phyloP scores from a whole-genome alignment of 2,329 filamentous ascomycete genomes.

The Blastomyces gilchristii region DNA sequence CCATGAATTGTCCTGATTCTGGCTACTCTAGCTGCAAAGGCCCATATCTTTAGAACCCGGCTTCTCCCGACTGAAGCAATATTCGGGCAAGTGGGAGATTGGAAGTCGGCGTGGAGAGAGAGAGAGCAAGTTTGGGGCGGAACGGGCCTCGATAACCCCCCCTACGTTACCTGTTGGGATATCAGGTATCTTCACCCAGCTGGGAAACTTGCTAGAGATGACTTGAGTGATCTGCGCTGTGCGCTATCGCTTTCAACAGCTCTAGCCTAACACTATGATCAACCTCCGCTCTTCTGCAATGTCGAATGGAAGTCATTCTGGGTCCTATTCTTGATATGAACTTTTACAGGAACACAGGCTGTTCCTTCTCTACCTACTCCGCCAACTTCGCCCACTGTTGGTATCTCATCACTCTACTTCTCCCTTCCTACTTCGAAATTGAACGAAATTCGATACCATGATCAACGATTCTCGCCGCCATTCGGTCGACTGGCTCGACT shows the following conservation, averaged over 20 bases:
- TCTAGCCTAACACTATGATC: neutral
- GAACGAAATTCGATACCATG: neutral
- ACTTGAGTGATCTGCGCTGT: constrained; percentile 1
- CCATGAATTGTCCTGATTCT: constrained; percentile 22
- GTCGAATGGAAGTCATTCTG: neutral
- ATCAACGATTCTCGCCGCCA: neutral
- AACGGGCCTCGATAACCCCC: neutral
- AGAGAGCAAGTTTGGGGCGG: neutral
- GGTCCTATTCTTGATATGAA: neutral
- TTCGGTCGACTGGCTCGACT: constrained; percentile 2
- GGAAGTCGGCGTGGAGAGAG: neutral
- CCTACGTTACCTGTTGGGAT: neutral
- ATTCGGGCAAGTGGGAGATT: neutral
- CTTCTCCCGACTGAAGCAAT: neutral
- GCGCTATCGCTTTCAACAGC: neutral
- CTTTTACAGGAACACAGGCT: neutral
- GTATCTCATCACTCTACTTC: neutral
- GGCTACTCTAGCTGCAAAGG: constrained; percentile 26
- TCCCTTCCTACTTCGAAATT: neutral
- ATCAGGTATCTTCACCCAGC: neutral
- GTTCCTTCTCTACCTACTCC: neutral
- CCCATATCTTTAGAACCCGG: constrained; percentile 11
- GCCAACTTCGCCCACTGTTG: neutral
- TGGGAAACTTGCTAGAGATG: neutral
- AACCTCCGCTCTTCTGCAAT: neutral